A percentile compares a stretch with the other conserved stretches of the same genome.
These are phyloP conservation scores for Erysimum pusillum DNA, from an alignment of 441 rosid genomes.

Conservation along the genomic window DNA sequence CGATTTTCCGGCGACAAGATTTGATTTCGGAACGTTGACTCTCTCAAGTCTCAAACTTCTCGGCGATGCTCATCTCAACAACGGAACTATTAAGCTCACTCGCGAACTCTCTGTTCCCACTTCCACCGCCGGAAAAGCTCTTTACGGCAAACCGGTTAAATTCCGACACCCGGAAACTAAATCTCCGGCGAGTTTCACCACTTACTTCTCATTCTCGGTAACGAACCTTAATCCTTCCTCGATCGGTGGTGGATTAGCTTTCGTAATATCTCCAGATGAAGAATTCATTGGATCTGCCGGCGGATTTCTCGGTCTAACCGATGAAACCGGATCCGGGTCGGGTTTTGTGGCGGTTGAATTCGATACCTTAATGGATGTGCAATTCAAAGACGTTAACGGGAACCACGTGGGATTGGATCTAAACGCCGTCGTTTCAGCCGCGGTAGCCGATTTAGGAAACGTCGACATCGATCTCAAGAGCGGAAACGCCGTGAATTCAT, in stretches of 20 bases:
- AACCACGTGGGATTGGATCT: slow-evolving; percentile 97
- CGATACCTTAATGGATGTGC: slow-evolving; percentile 90
- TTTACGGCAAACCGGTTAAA: slow-evolving; percentile 77
- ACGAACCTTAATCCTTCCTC: slow-evolving; percentile 85
- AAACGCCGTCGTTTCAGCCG: slow-evolving; percentile 73
- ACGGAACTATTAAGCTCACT: slow-evolving; percentile 83
- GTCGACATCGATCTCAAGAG: slow-evolving; percentile 86
- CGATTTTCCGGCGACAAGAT: slow-evolving; percentile 55
- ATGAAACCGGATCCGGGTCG: slow-evolving; percentile 49
- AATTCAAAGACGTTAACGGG: slow-evolving; percentile 82
- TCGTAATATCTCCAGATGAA: slow-evolving; percentile 73
- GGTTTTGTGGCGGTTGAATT: slow-evolving; percentile 91
- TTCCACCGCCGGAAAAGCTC: slow-evolving; percentile 80
- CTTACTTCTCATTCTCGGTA: slow-evolving; percentile 85
- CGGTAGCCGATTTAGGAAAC: slow-evolving; percentile 69
- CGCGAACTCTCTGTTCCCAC: slow-evolving; percentile 85
- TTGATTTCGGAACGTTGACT: slow-evolving; percentile 85
- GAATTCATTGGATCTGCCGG: slow-evolving; percentile 79
- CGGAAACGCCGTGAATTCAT: slow-evolving; percentile 80
- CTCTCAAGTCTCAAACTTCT: slow-evolving; percentile 74
- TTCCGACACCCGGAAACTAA: slow-evolving; percentile 68
- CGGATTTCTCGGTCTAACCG: slow-evolving; percentile 74
- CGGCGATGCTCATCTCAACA: slow-evolving; percentile 90
- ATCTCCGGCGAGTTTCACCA: slow-evolving; percentile 73
- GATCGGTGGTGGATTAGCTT: slow-evolving; percentile 96